Percentiles rank a stretch among this genome's conserved stretches.
Evolutionary conservation across 495 filamentous ascomycete genomes (phyloP).

Genomic region (Wilcoxina mikolae): DNA sequence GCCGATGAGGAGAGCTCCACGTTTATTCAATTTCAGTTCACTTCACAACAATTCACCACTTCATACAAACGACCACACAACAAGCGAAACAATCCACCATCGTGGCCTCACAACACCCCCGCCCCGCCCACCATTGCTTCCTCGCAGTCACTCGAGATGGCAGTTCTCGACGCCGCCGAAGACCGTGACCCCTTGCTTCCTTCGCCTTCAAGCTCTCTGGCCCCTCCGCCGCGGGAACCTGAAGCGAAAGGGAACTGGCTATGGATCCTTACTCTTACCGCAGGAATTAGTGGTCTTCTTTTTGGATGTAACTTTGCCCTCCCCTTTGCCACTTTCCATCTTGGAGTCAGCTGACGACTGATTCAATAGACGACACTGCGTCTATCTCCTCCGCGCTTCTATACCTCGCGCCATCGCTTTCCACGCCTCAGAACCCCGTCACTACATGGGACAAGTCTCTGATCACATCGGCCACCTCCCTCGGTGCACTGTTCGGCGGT

Average conservation of each 20-base stretch:
- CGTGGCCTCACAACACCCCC: neutral
- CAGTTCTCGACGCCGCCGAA: neutral
- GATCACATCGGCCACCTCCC: constrained; percentile 66
- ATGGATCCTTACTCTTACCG: constrained; percentile 64
- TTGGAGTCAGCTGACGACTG: neutral
- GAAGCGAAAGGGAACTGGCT: constrained; percentile 29
- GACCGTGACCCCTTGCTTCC: neutral
- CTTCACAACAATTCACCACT: too few relatives aligned
- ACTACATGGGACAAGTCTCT: constrained; percentile 43
- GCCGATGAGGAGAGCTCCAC: too few relatives aligned
- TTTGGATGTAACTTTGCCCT: constrained; percentile 59
- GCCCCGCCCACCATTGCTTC: constrained; percentile 2
- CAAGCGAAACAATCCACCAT: neutral
- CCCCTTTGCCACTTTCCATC: neutral
- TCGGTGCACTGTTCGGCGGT: constrained; percentile 65
- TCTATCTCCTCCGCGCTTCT: constrained; percentile 76
- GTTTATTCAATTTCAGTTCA: too few relatives aligned
- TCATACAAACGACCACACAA: neutral
- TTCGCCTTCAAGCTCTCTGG: neutral
- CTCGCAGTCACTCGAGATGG: constrained; percentile 1
- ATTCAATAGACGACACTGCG: constrained; percentile 55
- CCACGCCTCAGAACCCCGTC: constrained; percentile 27
- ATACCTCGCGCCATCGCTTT: constrained; percentile 62
- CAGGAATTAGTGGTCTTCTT: constrained; percentile 69
- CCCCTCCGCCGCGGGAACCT: neutral